Evolutionary conservation across 1,284 basidiomycete species (phyloP).

Genomic region (Lentinus polychrous): DNA sequence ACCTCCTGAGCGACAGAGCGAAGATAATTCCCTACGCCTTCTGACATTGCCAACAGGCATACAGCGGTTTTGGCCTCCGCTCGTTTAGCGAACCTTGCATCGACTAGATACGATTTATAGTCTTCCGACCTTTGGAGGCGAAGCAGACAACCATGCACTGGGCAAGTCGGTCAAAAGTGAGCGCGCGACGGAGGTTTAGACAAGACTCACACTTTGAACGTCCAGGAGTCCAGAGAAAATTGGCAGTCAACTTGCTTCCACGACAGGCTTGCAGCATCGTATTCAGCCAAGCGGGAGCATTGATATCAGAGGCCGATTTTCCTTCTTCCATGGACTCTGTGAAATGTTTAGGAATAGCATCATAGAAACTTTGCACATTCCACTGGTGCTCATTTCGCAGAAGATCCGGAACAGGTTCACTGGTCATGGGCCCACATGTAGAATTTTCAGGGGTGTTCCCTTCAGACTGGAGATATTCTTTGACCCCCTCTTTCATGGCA

Average conservation of each 20-base stretch:
- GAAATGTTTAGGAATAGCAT: slow-evolving; percentile 50
- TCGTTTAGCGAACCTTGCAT: slow-evolving; percentile 48
- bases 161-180: not conserved
- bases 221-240: slow-evolving; percentile 36
- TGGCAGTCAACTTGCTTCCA: slow-evolving; percentile 37
- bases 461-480: slow-evolving; percentile 50
- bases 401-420: slow-evolving; percentile 7
- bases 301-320: slow-evolving; percentile 39
- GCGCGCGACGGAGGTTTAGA: slow-evolving; percentile 32
- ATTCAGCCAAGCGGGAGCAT: slow-evolving; percentile 49
- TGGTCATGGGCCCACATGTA: slow-evolving; percentile 6
- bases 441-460: slow-evolving; percentile 36
- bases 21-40: slow-evolving; percentile 50
- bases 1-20: slow-evolving; percentile 33
- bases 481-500: slow-evolving; percentile 42
- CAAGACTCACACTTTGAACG: slow-evolving; percentile 22
- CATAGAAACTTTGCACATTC: slow-evolving; percentile 48
- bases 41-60: slow-evolving; percentile 52
- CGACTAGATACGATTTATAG: slow-evolving; percentile 49
- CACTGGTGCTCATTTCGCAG: slow-evolving; percentile 14
- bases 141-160: slow-evolving; percentile 57
- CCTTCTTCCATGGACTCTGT: slow-evolving; percentile 38
- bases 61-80: slow-evolving; percentile 59
- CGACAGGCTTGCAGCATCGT: slow-evolving; percentile 41
- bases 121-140: slow-evolving; percentile 45